Base-by-base conservation (phyloP, 176 grass and related monocot genomes). In the Oryza officinalis region DNA sequence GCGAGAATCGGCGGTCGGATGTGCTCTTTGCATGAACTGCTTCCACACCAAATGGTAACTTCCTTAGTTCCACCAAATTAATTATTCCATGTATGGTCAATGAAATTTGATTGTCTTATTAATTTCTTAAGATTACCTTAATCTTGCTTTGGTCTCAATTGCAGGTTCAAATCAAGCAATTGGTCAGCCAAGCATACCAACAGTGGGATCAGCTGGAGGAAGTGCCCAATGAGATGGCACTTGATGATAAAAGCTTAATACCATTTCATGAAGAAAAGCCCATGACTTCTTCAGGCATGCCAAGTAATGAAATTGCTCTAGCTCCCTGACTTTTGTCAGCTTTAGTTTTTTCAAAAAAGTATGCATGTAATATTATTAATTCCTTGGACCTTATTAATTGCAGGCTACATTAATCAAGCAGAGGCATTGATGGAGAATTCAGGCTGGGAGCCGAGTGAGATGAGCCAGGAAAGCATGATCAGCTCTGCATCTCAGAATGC, bases 381-480 rank as follows among this genome's bases (percentile, higher is more conserved):
- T 46, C 3, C 22, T 27, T 44, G n/a, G 40, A 12, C 12, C 23
- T 38, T 38, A 38, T 27, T 46, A 13, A 7, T 54, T 54, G 10
- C 43, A 73, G 70, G n/a, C 26, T 23, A 73, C 13, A 44, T 47
- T 27, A 43, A 47, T 73, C 41, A 73, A 28, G 41, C 25, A 73
- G 70, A 73, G 23, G 43, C 23, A 28, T 9, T 47, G 13, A 47
- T 73, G 6, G 70, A 73, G 25, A 75, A 54, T 75, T 75, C 72
- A 31, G 26, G 27, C 0, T 75, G 45, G 72, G 72, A 54, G 26
- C 45, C 72, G 6, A 80, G 43, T 73, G 76, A 74, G 50, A 54
- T 54, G 23, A 86, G 84, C 28, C 76, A 74, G 45, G 84, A 37
- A 68, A 89, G 87, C 82, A 85, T 89, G 69, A 84, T 89, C 38